A percentile compares a stretch with the other conserved stretches of the same genome.
Evolutionary conservation across 306 rosid genomes (phyloP).

Genomic region (Prunus armeniaca): DNA sequence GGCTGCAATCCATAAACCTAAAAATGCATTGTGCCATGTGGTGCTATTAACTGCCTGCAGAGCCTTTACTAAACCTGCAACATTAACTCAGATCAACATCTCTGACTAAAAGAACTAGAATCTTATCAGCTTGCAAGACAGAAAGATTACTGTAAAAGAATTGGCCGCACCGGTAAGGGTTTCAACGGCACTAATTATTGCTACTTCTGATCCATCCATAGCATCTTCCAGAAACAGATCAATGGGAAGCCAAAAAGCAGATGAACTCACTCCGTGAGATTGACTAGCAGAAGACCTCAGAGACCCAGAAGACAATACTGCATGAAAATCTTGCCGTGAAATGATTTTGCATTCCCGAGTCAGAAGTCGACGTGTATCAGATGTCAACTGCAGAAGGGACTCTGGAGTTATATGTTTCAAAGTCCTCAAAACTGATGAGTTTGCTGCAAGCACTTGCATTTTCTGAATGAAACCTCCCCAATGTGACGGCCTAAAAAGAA

Average conservation of each 20-base stretch:
- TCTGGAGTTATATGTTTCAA: conserved; percentile 51
- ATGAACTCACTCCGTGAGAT: conserved; percentile 59
- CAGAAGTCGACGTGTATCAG: conserved; percentile 42
- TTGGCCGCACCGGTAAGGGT: conserved; percentile 57
- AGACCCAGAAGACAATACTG: conserved; percentile 50
- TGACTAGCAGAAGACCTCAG: conserved; percentile 48
- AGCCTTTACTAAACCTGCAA: conserved; percentile 78
- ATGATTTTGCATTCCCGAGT: conserved; percentile 47
- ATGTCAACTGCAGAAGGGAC: conserved; percentile 50
- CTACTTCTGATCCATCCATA: conserved; percentile 65
- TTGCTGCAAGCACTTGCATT: conserved; percentile 57
- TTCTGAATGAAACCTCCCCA: conserved; percentile 68
- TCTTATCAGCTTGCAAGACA: not conserved
- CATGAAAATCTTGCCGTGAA: conserved; percentile 47
- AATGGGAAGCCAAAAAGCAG: conserved; percentile 85
- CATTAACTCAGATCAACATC: conserved; percentile 28
- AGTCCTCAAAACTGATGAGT: conserved; percentile 64
- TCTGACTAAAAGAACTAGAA: conserved; percentile 8
- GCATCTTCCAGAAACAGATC: conserved; percentile 89
- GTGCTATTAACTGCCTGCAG: conserved; percentile 68
- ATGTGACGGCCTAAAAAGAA: conserved; percentile 59
- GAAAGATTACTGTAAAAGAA: conserved; percentile 1
- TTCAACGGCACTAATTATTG: conserved; percentile 66
- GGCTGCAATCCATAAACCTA: conserved; percentile 89
- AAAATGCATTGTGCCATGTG: conserved; percentile 77